A percentile compares a stretch with the other conserved stretches of the same genome.
These are phyloP conservation scores for Apiospora sp. DNA, from an alignment of 2,329 filamentous ascomycete genomes.

Conservation along the genomic window DNA sequence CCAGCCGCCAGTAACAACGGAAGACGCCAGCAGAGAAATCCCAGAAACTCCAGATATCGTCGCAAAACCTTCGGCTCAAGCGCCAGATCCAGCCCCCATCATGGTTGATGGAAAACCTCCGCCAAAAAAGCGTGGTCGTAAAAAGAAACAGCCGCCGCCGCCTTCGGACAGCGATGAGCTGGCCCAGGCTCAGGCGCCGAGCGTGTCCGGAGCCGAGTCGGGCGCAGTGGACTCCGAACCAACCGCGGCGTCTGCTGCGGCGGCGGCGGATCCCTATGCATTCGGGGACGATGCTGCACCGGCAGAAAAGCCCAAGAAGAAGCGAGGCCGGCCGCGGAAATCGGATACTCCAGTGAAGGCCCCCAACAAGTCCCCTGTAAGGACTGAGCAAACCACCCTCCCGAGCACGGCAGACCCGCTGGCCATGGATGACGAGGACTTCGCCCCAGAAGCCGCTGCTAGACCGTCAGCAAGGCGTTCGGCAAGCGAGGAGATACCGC, in stretches of 20 bases:
- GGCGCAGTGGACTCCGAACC: slow-evolving; percentile 1
- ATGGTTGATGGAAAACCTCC: slow-evolving; percentile 28
- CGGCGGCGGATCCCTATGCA: neutral
- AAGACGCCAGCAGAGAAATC: neutral
- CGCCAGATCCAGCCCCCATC: neutral
- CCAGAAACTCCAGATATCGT: slow-evolving; percentile 12
- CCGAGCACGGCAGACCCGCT: slow-evolving; percentile 16
- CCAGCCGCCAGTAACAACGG: neutral
- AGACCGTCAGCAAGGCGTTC: neutral
- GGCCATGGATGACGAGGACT: slow-evolving; percentile 26
- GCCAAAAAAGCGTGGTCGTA: slow-evolving; percentile 43
- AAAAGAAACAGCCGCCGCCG: slow-evolving; percentile 38
- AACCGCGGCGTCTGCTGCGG: neutral
- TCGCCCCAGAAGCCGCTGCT: neutral
- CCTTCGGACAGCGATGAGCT: neutral
- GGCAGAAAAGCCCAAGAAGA: slow-evolving; percentile 40
- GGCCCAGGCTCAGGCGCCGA: slow-evolving; percentile 17
- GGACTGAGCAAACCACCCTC: slow-evolving; percentile 4
- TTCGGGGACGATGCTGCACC: slow-evolving; percentile 29
- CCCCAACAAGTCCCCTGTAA: slow-evolving; percentile 23
- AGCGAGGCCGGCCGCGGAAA: slow-evolving; percentile 41
- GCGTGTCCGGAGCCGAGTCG: slow-evolving; percentile 16
- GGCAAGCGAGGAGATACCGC: slow-evolving; percentile 11
- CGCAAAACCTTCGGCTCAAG: neutral
- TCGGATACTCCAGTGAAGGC: slow-evolving; percentile 30